Evolutionary conservation across 345 rosid species (phyloP).

Genomic region (Arabis alpina): DNA sequence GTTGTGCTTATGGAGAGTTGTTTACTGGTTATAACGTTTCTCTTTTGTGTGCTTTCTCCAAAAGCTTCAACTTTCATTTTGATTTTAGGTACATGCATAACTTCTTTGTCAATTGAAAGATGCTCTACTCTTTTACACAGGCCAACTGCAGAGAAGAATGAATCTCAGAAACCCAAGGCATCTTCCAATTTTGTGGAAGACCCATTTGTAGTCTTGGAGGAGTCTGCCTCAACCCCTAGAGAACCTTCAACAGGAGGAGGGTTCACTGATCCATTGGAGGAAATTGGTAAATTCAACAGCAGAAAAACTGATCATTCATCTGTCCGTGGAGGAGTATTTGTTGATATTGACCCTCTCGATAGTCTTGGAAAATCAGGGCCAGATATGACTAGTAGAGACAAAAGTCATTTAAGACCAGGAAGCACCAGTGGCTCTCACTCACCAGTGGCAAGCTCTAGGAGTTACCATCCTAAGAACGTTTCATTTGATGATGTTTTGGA

Average conservation of each 20-base stretch:
- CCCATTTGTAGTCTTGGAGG: slow-evolving; percentile 64
- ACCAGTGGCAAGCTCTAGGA: slow-evolving; percentile 48
- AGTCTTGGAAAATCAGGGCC: slow-evolving; percentile 64
- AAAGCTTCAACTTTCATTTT: not conserved
- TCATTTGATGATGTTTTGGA: slow-evolving; percentile 51
- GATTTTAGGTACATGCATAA: not conserved
- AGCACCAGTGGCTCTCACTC: slow-evolving; percentile 49
- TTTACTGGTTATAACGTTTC: not conserved
- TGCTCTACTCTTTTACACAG: slow-evolving; percentile 43
- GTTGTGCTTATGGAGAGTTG: not conserved
- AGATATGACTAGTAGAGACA: slow-evolving; percentile 50
- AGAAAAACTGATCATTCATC: slow-evolving; percentile 49
- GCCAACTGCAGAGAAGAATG: slow-evolving; percentile 48
- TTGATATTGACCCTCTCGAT: slow-evolving; percentile 69
- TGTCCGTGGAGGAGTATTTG: slow-evolving; percentile 52
- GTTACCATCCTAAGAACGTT: slow-evolving; percentile 47
- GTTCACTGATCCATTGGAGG: slow-evolving; percentile 55
- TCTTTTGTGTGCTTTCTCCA: not conserved
- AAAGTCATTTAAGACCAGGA: slow-evolving; percentile 58
- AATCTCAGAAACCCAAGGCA: slow-evolving; percentile 46
- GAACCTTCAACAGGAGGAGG: slow-evolving; percentile 47
- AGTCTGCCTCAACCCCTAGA: slow-evolving; percentile 51
- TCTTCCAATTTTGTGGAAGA: slow-evolving; percentile 54
- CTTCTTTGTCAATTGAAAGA: slow-evolving; percentile 17
- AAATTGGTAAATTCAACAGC: slow-evolving; percentile 51